phyloP scores from a whole-genome alignment of 1,284 basidiomycete genomes.

The Ustilago tritici region DNA sequence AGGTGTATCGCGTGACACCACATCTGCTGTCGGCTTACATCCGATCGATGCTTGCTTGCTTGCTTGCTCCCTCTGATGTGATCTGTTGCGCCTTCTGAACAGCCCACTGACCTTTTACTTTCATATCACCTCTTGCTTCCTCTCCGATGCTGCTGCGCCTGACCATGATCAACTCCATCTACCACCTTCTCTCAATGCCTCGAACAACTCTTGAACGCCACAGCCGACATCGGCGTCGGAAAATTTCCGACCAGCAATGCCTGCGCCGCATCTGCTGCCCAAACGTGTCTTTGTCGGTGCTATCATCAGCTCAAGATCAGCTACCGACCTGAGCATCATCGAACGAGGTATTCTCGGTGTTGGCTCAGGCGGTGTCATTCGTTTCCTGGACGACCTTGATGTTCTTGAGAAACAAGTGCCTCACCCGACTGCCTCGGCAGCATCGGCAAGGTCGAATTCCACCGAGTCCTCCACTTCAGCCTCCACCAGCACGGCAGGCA shows the following conservation, averaged over 20 bases:
- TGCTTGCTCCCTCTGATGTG: neutral
- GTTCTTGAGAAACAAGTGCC: constrained; percentile 30
- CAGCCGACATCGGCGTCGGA: constrained; percentile 51
- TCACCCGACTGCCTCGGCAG: neutral
- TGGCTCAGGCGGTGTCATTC: constrained; percentile 57
- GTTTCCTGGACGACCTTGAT: constrained; percentile 63
- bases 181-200: neutral
- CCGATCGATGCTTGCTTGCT: neutral
- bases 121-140: neutral
- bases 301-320: constrained; percentile 54
- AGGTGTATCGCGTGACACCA: neutral
- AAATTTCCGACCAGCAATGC: constrained; percentile 55
- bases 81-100: neutral
- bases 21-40: neutral
- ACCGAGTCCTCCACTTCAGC: constrained; percentile 27
- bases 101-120: neutral
- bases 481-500: constrained; percentile 25
- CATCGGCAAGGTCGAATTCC: constrained; percentile 12
- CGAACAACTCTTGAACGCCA: neutral
- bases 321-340: constrained; percentile 54
- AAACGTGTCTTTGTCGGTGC: constrained; percentile 62
- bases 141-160: neutral
- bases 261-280: constrained; percentile 52
- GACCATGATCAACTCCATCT: neutral
- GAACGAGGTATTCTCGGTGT: constrained; percentile 60